Percentiles rank a stretch among this genome's conserved stretches.
These are phyloP conservation scores for Phoma herbarum DNA, from an alignment of 2,329 filamentous ascomycete genomes.

Conservation along the genomic window DNA sequence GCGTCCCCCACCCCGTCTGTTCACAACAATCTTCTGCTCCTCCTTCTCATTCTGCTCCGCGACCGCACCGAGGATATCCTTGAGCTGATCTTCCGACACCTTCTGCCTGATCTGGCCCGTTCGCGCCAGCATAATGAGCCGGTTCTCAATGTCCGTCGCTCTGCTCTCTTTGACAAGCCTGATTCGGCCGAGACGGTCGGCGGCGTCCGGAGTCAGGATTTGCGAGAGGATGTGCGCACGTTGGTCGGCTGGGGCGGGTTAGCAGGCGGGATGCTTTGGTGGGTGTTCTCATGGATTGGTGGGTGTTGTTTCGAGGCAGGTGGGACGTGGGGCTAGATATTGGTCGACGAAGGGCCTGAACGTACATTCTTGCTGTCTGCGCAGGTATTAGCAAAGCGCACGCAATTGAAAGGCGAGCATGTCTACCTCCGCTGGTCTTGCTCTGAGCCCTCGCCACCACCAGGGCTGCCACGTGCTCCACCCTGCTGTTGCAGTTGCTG, in stretches of 20 bases:
- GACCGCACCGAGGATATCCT: conserved; percentile 86
- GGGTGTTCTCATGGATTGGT: too few relatives aligned
- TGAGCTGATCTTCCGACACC: conserved; percentile 91
- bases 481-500: conserved; percentile 84
- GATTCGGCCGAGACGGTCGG: conserved; percentile 92
- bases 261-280: too few relatives aligned
- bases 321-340: too few relatives aligned
- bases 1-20: conserved; percentile 76
- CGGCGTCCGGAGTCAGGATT: conserved; percentile 93
- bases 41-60: conserved; percentile 75
- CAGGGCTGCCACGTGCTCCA: conserved; percentile 58
- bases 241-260: conserved; percentile 67
- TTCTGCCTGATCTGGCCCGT: conserved; percentile 85
- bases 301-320: too few relatives aligned
- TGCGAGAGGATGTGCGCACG: conserved; percentile 82
- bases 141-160: conserved; percentile 88
- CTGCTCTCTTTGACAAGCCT: conserved; percentile 93
- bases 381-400: neutral
- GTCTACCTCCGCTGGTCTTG: conserved; percentile 61
- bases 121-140: conserved; percentile 89
- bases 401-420: conserved; percentile 21
- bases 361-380: conserved; percentile 36
- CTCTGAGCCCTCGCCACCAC: conserved; percentile 57
- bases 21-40: conserved; percentile 80
- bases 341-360: too few relatives aligned